phyloP scores from a whole-genome alignment of 164 flowering plant species.

The Vitis vinifera region DNA sequence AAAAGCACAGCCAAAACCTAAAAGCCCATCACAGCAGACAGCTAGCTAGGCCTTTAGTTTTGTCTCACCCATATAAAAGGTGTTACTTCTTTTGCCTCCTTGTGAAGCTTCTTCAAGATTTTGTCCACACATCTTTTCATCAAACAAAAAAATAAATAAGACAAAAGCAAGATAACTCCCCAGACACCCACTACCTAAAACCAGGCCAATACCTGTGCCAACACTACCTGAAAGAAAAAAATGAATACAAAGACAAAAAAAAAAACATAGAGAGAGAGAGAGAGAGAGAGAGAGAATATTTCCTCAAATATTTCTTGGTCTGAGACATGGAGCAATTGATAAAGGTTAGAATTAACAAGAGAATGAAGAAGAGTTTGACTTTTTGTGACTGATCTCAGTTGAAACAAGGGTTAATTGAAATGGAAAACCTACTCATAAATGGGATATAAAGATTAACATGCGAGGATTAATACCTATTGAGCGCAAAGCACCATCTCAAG shows the following conservation, averaged over 20 bases:
- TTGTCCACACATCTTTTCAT: background rate
- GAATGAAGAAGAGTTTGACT: background rate
- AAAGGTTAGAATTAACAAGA: too few species aligned
- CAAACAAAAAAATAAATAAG: background rate
- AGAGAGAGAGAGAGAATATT: too few species aligned
- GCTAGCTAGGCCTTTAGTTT: background rate
- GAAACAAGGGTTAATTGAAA: too few species aligned
- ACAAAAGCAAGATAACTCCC: background rate
- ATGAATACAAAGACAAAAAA: background rate
- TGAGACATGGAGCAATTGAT: too few species aligned
- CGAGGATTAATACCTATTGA: conserved; percentile 54
- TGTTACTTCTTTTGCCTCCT: conserved; percentile 2
- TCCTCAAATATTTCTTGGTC: too few species aligned
- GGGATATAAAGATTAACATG: background rate
- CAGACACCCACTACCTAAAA: background rate
- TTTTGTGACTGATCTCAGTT: too few species aligned
- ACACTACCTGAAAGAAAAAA: background rate
- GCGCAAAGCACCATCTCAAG: conserved; percentile 85
- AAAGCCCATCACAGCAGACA: background rate
- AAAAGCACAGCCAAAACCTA: background rate
- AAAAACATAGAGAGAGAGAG: background rate
- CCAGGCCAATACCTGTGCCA: too few species aligned
- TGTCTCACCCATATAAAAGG: conserved; percentile 8
- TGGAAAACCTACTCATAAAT: too few species aligned
- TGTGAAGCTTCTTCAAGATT: conserved; percentile 7